These are phyloP conservation scores for Boechera stricta DNA, from an alignment of 345 rosid species.

Conservation along the genomic window DNA sequence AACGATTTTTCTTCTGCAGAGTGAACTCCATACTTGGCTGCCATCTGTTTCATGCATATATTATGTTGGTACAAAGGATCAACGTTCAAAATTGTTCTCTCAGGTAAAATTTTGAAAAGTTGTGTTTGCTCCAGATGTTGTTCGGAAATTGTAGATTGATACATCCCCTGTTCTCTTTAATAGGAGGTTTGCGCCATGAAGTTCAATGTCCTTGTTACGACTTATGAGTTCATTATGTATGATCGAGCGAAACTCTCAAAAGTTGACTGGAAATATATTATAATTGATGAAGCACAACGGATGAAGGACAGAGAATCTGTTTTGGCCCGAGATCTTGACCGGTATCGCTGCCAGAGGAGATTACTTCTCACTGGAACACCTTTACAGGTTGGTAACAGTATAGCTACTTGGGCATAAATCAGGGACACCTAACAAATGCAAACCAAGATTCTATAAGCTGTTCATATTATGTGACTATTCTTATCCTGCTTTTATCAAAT, in stretches of 20 bases:
- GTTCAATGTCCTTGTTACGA: constrained; percentile 96
- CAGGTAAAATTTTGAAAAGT: constrained; percentile 61
- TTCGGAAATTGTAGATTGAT: constrained; percentile 38
- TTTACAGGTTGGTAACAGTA: constrained; percentile 75
- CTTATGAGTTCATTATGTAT: constrained; percentile 98
- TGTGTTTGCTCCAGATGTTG: constrained; percentile 22
- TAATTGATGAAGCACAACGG: constrained; percentile 99
- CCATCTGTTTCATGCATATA: constrained; percentile 96
- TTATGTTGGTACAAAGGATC: constrained; percentile 96
- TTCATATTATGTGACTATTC: constrained; percentile 18
- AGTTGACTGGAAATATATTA: constrained; percentile 96
- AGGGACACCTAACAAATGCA: constrained; percentile 22
- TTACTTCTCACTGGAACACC: constrained; percentile 99
- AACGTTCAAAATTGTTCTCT: constrained; percentile 89
- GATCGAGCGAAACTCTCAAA: constrained; percentile 97
- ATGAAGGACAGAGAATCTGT: constrained; percentile 99
- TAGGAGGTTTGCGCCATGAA: constrained; percentile 98
- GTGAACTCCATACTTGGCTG: constrained; percentile 96
- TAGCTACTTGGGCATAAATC: constrained; percentile 23
- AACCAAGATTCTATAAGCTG: constrained; percentile 22
- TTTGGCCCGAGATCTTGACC: constrained; percentile 99
- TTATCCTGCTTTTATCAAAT: constrained; percentile 22
- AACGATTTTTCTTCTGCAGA: constrained; percentile 54
- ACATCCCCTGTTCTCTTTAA: constrained; percentile 35
- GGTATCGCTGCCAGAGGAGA: constrained; percentile 98